phyloP scores from a whole-genome alignment of 1,139 yeast species.

The Pichia sp. region DNA sequence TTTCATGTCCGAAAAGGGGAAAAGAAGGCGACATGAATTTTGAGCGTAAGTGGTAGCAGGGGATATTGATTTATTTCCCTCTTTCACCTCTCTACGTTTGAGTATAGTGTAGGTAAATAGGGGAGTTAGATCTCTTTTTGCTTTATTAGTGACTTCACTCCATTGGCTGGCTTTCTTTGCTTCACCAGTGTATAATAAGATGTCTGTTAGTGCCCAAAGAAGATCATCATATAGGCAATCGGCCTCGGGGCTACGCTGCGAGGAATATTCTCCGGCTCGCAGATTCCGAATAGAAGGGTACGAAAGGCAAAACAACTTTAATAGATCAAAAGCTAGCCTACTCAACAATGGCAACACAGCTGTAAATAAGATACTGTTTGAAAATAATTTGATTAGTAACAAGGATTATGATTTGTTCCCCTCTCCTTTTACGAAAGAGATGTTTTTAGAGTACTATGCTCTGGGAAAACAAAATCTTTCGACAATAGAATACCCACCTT shows the following conservation, averaged over 20 bases:
- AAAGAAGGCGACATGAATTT: background rate
- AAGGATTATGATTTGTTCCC: background rate
- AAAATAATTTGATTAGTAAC: conserved; percentile 1
- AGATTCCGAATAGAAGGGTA: background rate
- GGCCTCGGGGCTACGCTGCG: background rate
- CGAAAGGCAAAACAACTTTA: background rate
- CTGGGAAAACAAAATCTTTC: conserved; percentile 58
- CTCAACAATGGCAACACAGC: background rate
- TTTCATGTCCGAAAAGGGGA: background rate
- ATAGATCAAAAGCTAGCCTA: background rate
- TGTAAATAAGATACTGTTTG: background rate
- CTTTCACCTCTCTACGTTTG: background rate
- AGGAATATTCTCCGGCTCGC: conserved; percentile 3
- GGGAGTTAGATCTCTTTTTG: background rate
- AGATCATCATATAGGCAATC: background rate
- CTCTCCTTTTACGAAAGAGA: conserved; percentile 45
- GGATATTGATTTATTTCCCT: background rate
- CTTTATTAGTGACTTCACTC: background rate
- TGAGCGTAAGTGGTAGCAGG: background rate
- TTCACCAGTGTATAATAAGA: background rate
- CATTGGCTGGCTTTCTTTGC: background rate
- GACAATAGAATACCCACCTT: conserved; percentile 50
- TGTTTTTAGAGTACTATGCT: conserved; percentile 59
- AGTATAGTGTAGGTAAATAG: background rate
- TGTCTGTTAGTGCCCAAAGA: conserved; percentile 5